A percentile compares a stretch with the other conserved stretches of the same genome.
Evolutionary conservation across 192 early-diverging fungal genomes (phyloP).

Genomic region (Backusella parvicylindrica): DNA sequence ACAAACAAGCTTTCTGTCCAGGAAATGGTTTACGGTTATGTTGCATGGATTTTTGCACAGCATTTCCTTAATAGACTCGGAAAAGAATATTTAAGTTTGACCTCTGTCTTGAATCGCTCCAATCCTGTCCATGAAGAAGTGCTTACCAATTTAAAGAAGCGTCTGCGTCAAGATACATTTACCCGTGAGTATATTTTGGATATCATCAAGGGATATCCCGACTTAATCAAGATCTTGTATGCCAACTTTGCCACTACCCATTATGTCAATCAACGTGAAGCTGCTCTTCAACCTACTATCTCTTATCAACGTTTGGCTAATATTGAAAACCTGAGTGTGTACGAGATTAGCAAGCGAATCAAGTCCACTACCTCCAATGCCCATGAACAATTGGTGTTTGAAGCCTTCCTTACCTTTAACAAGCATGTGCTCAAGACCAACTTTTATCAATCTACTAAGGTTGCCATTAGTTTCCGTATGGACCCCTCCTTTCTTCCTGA

Average conservation of each 20-base stretch:
- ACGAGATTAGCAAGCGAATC: conserved; percentile 89
- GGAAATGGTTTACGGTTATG: conserved; percentile 94
- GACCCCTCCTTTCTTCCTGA: conserved; percentile 89
- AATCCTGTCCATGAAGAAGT: conserved; percentile 91
- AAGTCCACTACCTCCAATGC: conserved; percentile 82
- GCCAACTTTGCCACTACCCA: conserved; percentile 93
- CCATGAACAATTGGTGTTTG: conserved; percentile 94
- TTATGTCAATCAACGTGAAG: conserved; percentile 75
- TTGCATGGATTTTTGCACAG: conserved; percentile 97
- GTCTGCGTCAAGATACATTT: conserved; percentile 94
- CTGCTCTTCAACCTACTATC: conserved; percentile 60
- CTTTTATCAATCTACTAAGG: conserved; percentile 99
- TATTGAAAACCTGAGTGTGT: conserved; percentile 68
- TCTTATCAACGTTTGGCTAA: conserved; percentile 88
- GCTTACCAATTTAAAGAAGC: conserved; percentile 96
- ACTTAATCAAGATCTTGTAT: conserved; percentile 90
- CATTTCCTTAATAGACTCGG: conserved; percentile 98
- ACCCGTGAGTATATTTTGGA: conserved; percentile 97
- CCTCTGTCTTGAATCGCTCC: conserved; percentile 71
- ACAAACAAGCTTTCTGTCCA: conserved; percentile 89
- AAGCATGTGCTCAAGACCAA: conserved; percentile 98
- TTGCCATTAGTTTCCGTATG: conserved; percentile 96
- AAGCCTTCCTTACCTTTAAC: conserved; percentile 95
- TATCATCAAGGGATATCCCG: conserved; percentile 92
- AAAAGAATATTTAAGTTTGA: conserved; percentile 85